Evolutionary conservation across 2,329 filamentous ascomycete species (phyloP), one percentile per base, ranked within the genome.

Genomic region (Hymenoscyphus repandus): DNA sequence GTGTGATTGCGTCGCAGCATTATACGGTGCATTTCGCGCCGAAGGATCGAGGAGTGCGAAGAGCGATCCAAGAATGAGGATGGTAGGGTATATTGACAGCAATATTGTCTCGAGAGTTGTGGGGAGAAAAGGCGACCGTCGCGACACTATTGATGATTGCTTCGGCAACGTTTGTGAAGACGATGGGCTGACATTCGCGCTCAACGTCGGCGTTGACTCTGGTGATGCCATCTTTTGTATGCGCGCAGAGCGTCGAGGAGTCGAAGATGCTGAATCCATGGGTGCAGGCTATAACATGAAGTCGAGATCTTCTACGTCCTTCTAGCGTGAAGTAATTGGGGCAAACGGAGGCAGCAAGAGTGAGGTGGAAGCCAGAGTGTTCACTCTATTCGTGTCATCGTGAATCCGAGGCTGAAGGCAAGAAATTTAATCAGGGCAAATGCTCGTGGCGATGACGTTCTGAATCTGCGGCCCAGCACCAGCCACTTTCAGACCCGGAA

Each of bases 61-160:
- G 58, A 95, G 64, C 27, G 88, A 87, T 58, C 93, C 93, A 58
- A 96, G 79, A 49, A 90, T 57, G 51, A 99, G 82, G 6, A 91
- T 85, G 22, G 73, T 61, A 3, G 92, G 92, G 72, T 96, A 97
- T 53, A 88, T 71, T 45, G 71, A 59, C 2, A 96, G 78, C 18
- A 85, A 72, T 50, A 80, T 61, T 20, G 76, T 70, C 66, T 95
- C 88, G 62, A 85, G 74, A 7, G 78, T 74, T 2, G 87, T 90
- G 4, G 87, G 88, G 2, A 90, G 74, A 68, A 79, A 82, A 2
- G 87, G 85, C 33, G 75, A 61, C 46, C 54, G 58, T 50, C 58
- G 54, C 11, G 56, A 15, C n/a, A 53, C 47, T 47, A 57, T 60
- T 40, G 51, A 60, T 5, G 51, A 39, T 12, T 47, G 33, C 2